Evolutionary conservation across 2,329 filamentous ascomycete genomes (phyloP).

Genomic region (Pseudogymnoascus sp.): DNA sequence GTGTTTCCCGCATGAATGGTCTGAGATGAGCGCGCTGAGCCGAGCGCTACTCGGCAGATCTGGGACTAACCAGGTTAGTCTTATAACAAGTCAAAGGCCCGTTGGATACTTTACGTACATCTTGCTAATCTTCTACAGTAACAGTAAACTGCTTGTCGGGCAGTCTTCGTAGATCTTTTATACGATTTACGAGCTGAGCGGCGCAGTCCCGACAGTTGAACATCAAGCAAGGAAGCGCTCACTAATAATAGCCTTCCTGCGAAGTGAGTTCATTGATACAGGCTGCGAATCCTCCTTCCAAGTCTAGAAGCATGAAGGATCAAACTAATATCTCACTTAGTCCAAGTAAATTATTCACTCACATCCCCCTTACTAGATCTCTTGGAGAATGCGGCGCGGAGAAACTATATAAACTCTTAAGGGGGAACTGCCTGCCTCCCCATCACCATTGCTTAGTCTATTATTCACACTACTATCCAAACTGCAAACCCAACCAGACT

Average conservation of each 20-base stretch:
- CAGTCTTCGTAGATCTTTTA: not conserved
- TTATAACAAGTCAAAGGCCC: not conserved
- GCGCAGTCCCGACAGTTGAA: not conserved
- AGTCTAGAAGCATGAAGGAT: not conserved
- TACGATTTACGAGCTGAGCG: not conserved
- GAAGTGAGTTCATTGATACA: not conserved
- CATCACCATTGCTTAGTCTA: not conserved
- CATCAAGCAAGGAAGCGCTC: not conserved
- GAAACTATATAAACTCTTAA: not conserved
- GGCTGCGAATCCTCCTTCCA: not conserved
- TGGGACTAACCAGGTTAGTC: not conserved
- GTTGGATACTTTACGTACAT: not conserved
- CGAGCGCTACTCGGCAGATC: not conserved
- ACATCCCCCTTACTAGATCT: not conserved
- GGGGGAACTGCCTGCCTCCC: not conserved
- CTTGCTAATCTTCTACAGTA: not conserved
- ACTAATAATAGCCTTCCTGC: not conserved
- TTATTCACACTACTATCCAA: not conserved
- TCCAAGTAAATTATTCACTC: not conserved
- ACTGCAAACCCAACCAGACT: not conserved
- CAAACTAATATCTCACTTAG: not conserved
- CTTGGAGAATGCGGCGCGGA: not conserved
- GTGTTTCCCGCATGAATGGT: no score
- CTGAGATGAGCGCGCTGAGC: not conserved
- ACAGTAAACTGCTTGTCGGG: not conserved